A percentile compares a stretch with the other conserved stretches of the same genome.
These are phyloP conservation scores for Cucurbita pepo DNA, from an alignment of 306 rosid genomes.

Conservation along the genomic window DNA sequence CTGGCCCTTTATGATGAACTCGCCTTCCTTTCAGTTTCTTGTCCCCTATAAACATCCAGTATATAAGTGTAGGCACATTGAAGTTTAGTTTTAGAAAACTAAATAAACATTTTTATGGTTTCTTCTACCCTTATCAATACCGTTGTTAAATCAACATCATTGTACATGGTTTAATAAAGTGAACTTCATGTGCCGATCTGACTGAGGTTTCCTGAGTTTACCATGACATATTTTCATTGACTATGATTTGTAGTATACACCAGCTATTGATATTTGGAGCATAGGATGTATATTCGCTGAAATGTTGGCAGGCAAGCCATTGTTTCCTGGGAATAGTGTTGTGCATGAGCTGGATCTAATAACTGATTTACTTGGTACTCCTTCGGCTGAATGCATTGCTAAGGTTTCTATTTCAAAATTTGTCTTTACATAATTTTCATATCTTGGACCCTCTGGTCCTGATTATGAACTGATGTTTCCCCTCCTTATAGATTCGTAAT, in stretches of 20 bases:
- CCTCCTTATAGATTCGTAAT: constrained; percentile 36
- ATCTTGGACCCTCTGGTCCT: not conserved
- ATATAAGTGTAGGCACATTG: not conserved
- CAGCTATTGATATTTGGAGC: constrained; percentile 63
- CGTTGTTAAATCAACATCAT: not conserved
- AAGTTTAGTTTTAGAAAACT: not conserved
- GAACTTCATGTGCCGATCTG: not conserved
- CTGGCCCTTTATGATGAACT: not conserved
- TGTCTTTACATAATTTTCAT: not conserved
- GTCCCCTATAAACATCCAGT: not conserved
- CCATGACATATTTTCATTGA: not conserved
- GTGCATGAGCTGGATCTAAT: constrained; percentile 53
- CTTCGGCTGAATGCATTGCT: constrained; percentile 31
- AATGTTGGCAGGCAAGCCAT: constrained; percentile 40
- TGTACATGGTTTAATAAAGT: not conserved
- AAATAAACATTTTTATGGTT: not conserved
- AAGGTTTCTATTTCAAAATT: constrained; percentile 20
- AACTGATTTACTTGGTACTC: constrained; percentile 53
- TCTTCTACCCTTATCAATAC: not conserved
- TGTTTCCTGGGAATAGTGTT: constrained; percentile 55
- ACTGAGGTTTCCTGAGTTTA: not conserved
- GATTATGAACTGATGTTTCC: not conserved
- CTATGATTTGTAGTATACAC: constrained; percentile 42
- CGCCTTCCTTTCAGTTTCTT: not conserved
- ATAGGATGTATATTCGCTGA: constrained; percentile 65